Conservation (phyloP, 495 filamentous ascomycete species). For the Trypethelium eluteriae region DNA sequence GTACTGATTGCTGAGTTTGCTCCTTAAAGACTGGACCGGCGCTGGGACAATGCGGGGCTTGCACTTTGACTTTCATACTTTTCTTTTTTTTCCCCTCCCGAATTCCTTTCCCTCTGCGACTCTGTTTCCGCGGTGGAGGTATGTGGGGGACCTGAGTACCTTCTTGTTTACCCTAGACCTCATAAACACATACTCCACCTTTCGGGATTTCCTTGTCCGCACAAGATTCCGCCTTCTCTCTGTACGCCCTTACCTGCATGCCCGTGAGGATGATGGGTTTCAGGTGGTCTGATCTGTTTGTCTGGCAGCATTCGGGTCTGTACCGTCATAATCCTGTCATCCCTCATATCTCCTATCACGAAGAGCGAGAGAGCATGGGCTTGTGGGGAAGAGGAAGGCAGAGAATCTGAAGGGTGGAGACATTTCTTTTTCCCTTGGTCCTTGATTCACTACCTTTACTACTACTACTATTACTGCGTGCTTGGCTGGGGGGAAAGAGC, state of each 20-base stretch:
- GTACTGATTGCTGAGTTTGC: constrained; percentile 2
- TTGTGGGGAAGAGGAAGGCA: neutral
- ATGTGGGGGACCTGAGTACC: neutral
- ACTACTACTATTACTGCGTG: constrained; percentile 2
- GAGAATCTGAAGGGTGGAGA: neutral
- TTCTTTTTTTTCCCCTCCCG: neutral
- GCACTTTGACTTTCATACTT: neutral
- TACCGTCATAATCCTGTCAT: neutral
- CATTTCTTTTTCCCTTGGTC: neutral
- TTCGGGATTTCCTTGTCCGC: neutral
- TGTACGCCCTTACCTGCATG: neutral
- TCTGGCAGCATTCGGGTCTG: constrained; percentile 9
- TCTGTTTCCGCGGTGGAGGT: neutral
- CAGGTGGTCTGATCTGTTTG: neutral
- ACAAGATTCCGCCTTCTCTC: neutral
- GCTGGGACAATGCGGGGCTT: neutral
- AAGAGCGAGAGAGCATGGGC: neutral
- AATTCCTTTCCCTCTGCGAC: neutral
- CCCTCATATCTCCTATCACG: neutral
- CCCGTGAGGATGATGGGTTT: neutral
- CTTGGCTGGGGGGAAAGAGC: neutral
- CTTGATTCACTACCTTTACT: neutral
- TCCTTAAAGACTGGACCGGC: neutral
- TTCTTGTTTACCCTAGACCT: neutral
- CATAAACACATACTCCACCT: neutral